Evolutionary conservation across 257 asterid species (phyloP).

Genomic region (Solanum pimpinellifolium): DNA sequence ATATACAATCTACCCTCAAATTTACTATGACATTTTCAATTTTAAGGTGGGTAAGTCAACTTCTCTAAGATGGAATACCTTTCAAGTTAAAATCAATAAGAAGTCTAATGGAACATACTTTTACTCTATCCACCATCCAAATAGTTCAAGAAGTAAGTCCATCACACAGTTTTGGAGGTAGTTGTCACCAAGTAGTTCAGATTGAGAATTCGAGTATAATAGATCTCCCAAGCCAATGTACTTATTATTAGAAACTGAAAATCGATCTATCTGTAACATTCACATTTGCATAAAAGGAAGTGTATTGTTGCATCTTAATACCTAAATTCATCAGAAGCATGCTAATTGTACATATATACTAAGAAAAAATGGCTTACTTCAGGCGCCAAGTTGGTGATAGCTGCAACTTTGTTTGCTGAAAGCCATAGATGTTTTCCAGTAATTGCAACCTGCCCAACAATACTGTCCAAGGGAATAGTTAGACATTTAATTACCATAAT

Average conservation of each 20-base stretch:
- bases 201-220: background rate
- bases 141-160: background rate
- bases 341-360: background rate
- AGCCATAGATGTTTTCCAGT: conserved; percentile 91
- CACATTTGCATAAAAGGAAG: background rate
- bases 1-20: background rate
- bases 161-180: background rate
- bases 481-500: background rate
- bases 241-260: background rate
- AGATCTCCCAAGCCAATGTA: background rate
- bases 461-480: conserved; percentile 29
- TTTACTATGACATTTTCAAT: background rate
- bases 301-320: background rate
- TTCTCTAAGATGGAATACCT: background rate
- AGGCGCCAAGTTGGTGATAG: conserved; percentile 31
- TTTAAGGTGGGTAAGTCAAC: background rate
- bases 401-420: conserved; percentile 38
- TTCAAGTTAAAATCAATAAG: background rate
- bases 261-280: background rate
- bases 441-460: conserved; percentile 84
- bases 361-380: conserved; percentile 35
- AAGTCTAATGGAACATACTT: background rate
- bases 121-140: background rate
- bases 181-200: background rate
- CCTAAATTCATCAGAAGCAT: background rate